Evolutionary conservation across 805 yeast species (phyloP).

Genomic region (Candida endomychidarum): DNA sequence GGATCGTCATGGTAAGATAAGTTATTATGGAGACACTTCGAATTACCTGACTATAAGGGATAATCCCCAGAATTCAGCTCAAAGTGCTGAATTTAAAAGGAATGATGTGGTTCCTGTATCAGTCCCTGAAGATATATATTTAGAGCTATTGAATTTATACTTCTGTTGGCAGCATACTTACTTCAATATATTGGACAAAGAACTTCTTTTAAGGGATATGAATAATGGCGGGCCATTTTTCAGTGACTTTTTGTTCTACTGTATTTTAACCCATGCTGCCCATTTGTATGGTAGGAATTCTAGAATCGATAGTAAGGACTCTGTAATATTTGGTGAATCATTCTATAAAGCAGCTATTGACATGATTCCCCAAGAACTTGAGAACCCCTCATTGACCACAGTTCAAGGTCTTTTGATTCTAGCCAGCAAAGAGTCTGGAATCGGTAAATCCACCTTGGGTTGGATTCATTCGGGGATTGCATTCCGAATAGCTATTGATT

Average conservation of each 20-base stretch:
- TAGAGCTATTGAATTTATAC: constrained; percentile 11
- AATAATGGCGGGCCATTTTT: constrained; percentile 11
- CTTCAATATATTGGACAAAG: constrained; percentile 11
- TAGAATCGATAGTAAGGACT: neutral
- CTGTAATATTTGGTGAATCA: constrained; percentile 3
- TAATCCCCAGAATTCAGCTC: neutral
- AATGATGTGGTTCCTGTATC: neutral
- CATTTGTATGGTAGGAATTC: constrained; percentile 5
- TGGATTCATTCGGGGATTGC: constrained; percentile 16
- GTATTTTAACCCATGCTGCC: constrained; percentile 12
- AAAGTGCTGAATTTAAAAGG: neutral
- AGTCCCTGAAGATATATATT: constrained; percentile 1
- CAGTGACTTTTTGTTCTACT: constrained; percentile 13
- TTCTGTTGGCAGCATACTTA: constrained; percentile 16
- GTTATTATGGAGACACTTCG: constrained; percentile 15
- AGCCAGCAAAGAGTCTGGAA: constrained; percentile 15
- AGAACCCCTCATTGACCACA: constrained; percentile 11
- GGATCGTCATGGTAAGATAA: constrained; percentile 11
- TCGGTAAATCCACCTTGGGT: constrained; percentile 11
- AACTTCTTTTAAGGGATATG: constrained; percentile 14
- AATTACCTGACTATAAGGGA: constrained; percentile 11
- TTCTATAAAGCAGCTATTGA: constrained; percentile 10
- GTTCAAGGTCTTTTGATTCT: constrained; percentile 13
- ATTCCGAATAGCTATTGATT: constrained; percentile 13
- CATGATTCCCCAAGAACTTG: constrained; percentile 12